These are phyloP conservation scores for Colletotrichum viniferum DNA, from an alignment of 2,329 filamentous ascomycete species.

Conservation along the genomic window DNA sequence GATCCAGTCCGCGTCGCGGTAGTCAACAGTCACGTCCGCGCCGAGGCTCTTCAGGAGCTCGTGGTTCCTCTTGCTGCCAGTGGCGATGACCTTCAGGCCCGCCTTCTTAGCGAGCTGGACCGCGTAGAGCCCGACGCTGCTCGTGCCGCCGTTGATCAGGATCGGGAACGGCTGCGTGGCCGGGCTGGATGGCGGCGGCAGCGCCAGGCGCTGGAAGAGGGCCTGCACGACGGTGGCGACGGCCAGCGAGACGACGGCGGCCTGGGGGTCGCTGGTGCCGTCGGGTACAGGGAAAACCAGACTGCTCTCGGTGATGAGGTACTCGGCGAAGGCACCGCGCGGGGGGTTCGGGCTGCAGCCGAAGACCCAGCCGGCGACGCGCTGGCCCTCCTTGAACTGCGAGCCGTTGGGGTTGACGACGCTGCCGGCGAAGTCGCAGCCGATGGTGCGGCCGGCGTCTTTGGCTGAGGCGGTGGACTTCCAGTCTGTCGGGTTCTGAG, in stretches of 20 bases:
- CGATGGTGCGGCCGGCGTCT: conserved; percentile 28
- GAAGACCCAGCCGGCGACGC: conserved; percentile 37
- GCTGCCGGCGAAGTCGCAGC: conserved; percentile 39
- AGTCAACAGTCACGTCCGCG: conserved; percentile 53
- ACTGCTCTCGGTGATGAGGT: conserved; percentile 16
- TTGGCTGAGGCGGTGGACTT: conserved; percentile 24
- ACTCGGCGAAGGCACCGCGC: conserved; percentile 19
- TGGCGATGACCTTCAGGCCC: conserved; percentile 13
- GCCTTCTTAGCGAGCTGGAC: conserved; percentile 14
- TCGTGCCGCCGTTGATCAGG: conserved; percentile 32
- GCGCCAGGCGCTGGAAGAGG: conserved; percentile 7
- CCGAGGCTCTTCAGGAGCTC: conserved; percentile 45
- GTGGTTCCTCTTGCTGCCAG: conserved; percentile 33
- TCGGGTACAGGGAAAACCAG: conserved; percentile 14
- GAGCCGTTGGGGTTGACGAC: conserved; percentile 33
- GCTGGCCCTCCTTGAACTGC: conserved; percentile 32
- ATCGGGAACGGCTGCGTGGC: conserved; percentile 11
- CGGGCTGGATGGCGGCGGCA: background rate
- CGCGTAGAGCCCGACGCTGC: conserved; percentile 21
- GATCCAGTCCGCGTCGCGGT: conserved; percentile 30
- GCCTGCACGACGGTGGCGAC: conserved; percentile 14
- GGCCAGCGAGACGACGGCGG: conserved; percentile 8
- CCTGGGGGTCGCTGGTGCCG: background rate
- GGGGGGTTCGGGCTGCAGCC: conserved; percentile 25
- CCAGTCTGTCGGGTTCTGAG: conserved; percentile 41